Conservation (phyloP, 1,284 basidiomycete genomes). For the Wallemia ichthyophaga region DNA sequence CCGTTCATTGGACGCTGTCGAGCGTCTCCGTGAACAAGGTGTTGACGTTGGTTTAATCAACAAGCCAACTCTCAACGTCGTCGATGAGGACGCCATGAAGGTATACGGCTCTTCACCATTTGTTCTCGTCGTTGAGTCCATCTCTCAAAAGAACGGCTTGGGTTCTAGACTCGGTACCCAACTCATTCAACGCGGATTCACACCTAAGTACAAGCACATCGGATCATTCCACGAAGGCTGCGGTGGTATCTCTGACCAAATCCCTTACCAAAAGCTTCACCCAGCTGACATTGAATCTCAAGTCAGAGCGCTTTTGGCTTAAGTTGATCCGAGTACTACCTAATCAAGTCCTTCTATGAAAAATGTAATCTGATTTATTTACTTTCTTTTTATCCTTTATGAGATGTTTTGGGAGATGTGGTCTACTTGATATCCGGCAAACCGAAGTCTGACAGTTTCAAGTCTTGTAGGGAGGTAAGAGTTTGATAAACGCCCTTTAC, state of each 20-base stretch:
- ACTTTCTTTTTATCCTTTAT: neutral
- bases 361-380: too few relatives aligned
- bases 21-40: slow-evolving; percentile 34
- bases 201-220: slow-evolving; percentile 48
- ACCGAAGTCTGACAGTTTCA: neutral
- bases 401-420: neutral
- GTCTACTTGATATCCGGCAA: neutral
- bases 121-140: slow-evolving; percentile 51
- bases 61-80: slow-evolving; percentile 47
- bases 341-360: too few relatives aligned
- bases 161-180: slow-evolving; percentile 52
- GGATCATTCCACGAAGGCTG: slow-evolving; percentile 51
- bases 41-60: slow-evolving; percentile 51
- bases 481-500: neutral
- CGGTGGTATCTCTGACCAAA: slow-evolving; percentile 37
- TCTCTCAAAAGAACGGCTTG: slow-evolving; percentile 54
- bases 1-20: slow-evolving; percentile 44
- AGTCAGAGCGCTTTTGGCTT: neutral
- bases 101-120: slow-evolving; percentile 41
- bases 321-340: neutral
- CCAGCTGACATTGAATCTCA: neutral
- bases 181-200: slow-evolving; percentile 44
- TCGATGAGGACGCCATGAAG: slow-evolving; percentile 40
- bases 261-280: neutral
- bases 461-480: neutral